Evolutionary conservation across 257 asterid species (phyloP).

Genomic region (Solanum chmielewskii): DNA sequence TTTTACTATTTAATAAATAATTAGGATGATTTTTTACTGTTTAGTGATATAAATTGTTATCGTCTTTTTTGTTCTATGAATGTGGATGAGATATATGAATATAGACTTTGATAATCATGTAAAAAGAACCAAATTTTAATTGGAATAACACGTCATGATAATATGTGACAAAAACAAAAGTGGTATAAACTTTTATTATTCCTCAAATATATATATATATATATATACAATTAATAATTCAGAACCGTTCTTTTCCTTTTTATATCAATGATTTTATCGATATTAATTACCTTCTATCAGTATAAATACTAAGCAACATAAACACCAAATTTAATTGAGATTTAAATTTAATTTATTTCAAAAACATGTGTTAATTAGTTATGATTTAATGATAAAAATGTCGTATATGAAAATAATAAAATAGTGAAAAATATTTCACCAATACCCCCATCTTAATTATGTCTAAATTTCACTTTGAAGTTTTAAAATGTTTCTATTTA

Average conservation of each 20-base stretch:
- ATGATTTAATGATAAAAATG: not conserved
- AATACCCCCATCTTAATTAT: not conserved
- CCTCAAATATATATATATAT: not conserved
- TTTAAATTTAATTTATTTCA: not conserved
- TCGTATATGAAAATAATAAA: not conserved
- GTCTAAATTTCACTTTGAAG: not conserved
- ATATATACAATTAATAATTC: not conserved
- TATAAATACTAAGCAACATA: not conserved
- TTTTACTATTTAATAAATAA: no score
- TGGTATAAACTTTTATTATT: not conserved
- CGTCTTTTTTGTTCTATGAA: not conserved
- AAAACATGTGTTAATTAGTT: not conserved
- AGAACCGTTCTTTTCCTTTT: not conserved
- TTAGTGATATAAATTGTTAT: not conserved
- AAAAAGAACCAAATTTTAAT: not conserved
- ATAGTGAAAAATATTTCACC: not conserved
- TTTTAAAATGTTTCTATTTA: not conserved
- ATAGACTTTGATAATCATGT: not conserved
- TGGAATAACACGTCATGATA: not conserved
- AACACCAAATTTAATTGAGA: not conserved
- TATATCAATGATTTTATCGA: not conserved
- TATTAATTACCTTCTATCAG: not conserved
- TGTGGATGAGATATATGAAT: not conserved
- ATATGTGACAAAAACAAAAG: not conserved
- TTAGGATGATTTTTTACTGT: no score